These are phyloP conservation scores for Erodium maritimum DNA, from an alignment of 345 rosid species.

Conservation along the genomic window DNA sequence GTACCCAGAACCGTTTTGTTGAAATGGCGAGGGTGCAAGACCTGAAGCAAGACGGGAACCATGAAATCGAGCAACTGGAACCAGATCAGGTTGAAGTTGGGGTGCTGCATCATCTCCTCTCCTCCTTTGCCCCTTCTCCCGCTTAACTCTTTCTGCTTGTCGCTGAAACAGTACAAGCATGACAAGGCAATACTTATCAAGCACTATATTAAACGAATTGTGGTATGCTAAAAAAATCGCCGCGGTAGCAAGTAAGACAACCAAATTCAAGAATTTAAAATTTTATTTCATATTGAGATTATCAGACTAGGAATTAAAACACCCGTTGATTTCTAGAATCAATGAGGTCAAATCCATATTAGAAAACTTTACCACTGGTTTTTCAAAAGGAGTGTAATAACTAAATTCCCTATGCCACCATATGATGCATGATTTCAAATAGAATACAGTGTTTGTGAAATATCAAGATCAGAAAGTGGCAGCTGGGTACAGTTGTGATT, in stretches of 20 bases:
- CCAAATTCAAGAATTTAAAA: not conserved
- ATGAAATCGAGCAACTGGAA: slow-evolving; percentile 56
- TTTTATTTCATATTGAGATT: too few species aligned
- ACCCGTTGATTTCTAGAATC: too few species aligned
- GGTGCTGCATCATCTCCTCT: slow-evolving; percentile 56
- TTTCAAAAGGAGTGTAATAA: too few species aligned
- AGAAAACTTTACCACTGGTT: too few species aligned
- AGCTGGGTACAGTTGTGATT: not conserved
- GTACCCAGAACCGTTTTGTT: slow-evolving; percentile 14
- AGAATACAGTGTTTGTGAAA: too few species aligned
- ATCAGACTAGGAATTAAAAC: not conserved
- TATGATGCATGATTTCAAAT: too few species aligned
- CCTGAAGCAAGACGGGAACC: slow-evolving; percentile 93
- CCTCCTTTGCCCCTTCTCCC: slow-evolving; percentile 43
- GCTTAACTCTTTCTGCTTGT: slow-evolving; percentile 60
- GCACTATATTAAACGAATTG: not conserved
- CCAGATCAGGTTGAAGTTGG: slow-evolving; percentile 45
- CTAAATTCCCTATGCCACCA: too few species aligned
- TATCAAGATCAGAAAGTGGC: not conserved
- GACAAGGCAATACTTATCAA: not conserved
- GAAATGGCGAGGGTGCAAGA: slow-evolving; percentile 69
- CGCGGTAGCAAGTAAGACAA: not conserved
- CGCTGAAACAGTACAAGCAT: slow-evolving; percentile 32
- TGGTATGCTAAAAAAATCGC: not conserved
- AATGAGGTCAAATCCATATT: too few species aligned